These are phyloP conservation scores for Umbilicus rupestris DNA, from an alignment of 164 flowering plant genomes.

Conservation along the genomic window DNA sequence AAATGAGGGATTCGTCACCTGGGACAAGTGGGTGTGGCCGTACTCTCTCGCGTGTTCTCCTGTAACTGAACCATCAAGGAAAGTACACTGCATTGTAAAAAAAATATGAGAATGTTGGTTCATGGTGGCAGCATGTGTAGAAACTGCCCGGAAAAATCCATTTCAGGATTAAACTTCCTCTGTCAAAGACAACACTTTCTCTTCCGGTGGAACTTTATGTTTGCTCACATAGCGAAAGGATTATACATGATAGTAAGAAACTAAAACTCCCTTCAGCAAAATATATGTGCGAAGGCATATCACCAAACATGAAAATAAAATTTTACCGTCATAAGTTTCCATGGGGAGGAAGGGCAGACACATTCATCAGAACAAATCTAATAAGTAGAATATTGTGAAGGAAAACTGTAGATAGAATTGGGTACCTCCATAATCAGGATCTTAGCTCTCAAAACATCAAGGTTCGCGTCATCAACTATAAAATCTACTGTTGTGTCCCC, in stretches of 20 bases:
- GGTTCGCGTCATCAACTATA: slow-evolving; percentile 42
- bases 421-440: slow-evolving; percentile 85
- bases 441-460: slow-evolving; percentile 60
- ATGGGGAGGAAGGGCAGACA: background rate
- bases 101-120: background rate
- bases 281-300: background rate
- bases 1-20: slow-evolving; percentile 36
- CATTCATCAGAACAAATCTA: background rate
- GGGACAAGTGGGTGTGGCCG: slow-evolving; percentile 83
- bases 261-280: background rate
- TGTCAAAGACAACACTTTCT: background rate
- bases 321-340: background rate
- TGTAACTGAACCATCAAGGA: slow-evolving; percentile 34
- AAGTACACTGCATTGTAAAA: slow-evolving; percentile 33
- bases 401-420: background rate
- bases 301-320: background rate
- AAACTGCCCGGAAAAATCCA: background rate
- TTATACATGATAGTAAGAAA: background rate
- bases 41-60: slow-evolving; percentile 81
- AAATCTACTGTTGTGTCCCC: slow-evolving; percentile 95
- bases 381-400: background rate
- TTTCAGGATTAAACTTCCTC: background rate
- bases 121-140: background rate
- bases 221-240: background rate
- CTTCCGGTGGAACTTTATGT: background rate